Evolutionary conservation across 192 early-diverging fungal genomes (phyloP).

Genomic region (Coemansia brasiliensis): DNA sequence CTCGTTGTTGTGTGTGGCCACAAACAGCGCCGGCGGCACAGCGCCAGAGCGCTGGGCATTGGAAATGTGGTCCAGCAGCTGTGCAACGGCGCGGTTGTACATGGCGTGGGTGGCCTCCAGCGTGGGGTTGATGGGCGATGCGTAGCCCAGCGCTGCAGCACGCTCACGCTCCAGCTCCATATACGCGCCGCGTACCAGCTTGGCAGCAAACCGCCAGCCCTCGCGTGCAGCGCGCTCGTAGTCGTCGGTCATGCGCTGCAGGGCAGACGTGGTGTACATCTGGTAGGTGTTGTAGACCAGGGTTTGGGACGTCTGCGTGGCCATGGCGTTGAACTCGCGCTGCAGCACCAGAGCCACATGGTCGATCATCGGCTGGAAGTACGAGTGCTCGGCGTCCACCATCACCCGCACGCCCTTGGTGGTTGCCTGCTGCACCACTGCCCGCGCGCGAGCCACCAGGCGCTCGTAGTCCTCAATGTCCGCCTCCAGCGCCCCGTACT

Average conservation of each 20-base stretch:
- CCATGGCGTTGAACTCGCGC: slow-evolving; percentile 64
- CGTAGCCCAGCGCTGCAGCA: slow-evolving; percentile 66
- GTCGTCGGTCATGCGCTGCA: slow-evolving; percentile 65
- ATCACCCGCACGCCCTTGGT: slow-evolving; percentile 69
- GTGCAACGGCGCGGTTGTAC: slow-evolving; percentile 77
- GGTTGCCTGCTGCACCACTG: slow-evolving; percentile 64
- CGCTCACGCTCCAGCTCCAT: slow-evolving; percentile 74
- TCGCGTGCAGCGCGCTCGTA: slow-evolving; percentile 64
- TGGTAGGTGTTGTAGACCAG: slow-evolving; percentile 94
- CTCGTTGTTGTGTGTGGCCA: slow-evolving; percentile 88
- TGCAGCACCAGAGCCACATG: slow-evolving; percentile 71
- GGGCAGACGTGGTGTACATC: slow-evolving; percentile 83
- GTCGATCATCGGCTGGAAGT: slow-evolving; percentile 93
- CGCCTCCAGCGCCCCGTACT: slow-evolving; percentile 47
- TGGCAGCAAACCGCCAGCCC: slow-evolving; percentile 78
- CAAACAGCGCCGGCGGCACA: slow-evolving; percentile 65
- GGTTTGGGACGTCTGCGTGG: slow-evolving; percentile 44
- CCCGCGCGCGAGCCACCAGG: slow-evolving; percentile 68
- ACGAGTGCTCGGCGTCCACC: slow-evolving; percentile 92
- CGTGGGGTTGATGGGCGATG: slow-evolving; percentile 79
- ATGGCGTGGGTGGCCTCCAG: slow-evolving; percentile 79
- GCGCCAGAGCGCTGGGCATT: slow-evolving; percentile 27
- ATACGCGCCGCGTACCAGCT: slow-evolving; percentile 88
- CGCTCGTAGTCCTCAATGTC: slow-evolving; percentile 74
- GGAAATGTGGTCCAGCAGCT: slow-evolving; percentile 65